These are phyloP conservation scores for Clonostachys rosea DNA, from an alignment of 2,329 filamentous ascomycete genomes.

Conservation along the genomic window DNA sequence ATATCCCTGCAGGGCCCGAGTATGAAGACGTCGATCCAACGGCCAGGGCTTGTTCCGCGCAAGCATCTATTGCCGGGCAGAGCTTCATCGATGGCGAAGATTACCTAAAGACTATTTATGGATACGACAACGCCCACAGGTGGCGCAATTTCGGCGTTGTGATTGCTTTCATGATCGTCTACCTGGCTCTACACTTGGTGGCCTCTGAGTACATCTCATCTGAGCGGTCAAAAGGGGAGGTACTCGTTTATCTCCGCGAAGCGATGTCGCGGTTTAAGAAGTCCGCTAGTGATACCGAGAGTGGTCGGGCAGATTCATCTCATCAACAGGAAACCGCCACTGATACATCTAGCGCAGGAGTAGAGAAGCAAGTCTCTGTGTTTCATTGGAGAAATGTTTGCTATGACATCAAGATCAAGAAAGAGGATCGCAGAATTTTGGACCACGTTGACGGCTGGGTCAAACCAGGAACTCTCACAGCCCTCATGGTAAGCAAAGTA, in stretches of 20 bases:
- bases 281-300: conserved; percentile 48
- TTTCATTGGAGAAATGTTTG: conserved; percentile 69
- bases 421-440: conserved; percentile 58
- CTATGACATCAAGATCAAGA: conserved; percentile 66
- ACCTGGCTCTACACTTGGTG: conserved; percentile 24
- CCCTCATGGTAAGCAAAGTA: conserved; percentile 57
- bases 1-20: conserved; percentile 30
- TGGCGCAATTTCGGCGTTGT: conserved; percentile 64
- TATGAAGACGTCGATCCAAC: conserved; percentile 19
- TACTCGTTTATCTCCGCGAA: conserved; percentile 47
- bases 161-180: conserved; percentile 49
- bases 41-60: conserved; percentile 50
- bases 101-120: conserved; percentile 49
- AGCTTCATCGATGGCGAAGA: conserved; percentile 48
- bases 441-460: conserved; percentile 79
- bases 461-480: conserved; percentile 80
- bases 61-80: conserved; percentile 51
- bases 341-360: conserved; percentile 29
- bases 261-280: conserved; percentile 41
- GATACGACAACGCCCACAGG: conserved; percentile 41
- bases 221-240: conserved; percentile 49
- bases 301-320: conserved; percentile 44
- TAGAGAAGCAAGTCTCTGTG: conserved; percentile 40
- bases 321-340: conserved; percentile 18
- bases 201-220: conserved; percentile 34